These are phyloP conservation scores for Rhodotorula sp. DNA, from an alignment of 1,284 basidiomycete genomes.

Conservation along the genomic window DNA sequence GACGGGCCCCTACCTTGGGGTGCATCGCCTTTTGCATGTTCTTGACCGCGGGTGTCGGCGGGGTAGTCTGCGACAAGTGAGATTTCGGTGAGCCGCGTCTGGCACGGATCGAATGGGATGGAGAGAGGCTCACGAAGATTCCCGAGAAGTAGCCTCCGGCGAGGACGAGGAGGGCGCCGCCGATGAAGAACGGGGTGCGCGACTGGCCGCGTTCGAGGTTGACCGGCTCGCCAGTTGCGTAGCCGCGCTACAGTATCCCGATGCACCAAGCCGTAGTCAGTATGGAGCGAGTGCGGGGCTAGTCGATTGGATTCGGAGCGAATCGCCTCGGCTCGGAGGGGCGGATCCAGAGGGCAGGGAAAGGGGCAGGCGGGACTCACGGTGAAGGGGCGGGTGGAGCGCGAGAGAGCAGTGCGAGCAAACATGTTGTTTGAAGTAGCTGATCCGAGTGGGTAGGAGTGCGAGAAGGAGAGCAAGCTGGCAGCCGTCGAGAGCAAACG, in stretches of 20 bases:
- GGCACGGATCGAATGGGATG: rapidly evolving
- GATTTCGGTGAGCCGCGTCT: background rate
- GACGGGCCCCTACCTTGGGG: conserved; percentile 12
- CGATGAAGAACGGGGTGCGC: conserved; percentile 30
- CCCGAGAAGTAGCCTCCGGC: conserved; percentile 29
- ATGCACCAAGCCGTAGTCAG: too few relatives aligned
- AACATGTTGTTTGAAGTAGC: too few relatives aligned
- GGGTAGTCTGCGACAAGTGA: conserved; percentile 11
- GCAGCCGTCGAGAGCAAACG: too few relatives aligned
- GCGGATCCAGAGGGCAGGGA: too few relatives aligned
- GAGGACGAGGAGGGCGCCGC: conserved; percentile 23
- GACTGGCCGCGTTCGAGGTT: conserved; percentile 33
- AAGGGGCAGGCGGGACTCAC: background rate
- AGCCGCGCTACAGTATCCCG: background rate
- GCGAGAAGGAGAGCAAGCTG: too few relatives aligned
- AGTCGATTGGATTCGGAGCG: background rate
- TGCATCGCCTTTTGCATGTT: conserved; percentile 24
- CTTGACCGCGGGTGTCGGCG: conserved; percentile 28
- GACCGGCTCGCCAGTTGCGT: conserved; percentile 21
- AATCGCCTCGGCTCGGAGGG: background rate
- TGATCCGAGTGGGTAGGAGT: too few relatives aligned
- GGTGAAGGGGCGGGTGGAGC: conserved; percentile 1
- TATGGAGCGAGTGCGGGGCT: background rate
- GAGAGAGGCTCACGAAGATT: conserved; percentile 4
- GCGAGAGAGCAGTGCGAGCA: conserved; percentile 1